Evolutionary conservation across 441 rosid species (phyloP).

Genomic region (Populus trichocarpa): DNA sequence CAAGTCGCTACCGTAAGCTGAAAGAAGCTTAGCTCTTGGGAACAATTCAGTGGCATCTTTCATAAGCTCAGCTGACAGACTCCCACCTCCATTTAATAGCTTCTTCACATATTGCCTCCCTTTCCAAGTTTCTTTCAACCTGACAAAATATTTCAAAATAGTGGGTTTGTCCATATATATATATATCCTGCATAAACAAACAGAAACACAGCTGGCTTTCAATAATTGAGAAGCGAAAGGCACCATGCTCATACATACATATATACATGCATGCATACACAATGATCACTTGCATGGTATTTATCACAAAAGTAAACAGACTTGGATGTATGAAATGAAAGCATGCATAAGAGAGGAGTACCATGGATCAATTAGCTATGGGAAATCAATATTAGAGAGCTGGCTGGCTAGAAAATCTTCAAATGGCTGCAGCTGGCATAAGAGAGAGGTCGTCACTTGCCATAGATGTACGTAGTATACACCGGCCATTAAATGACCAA

Average conservation of each 20-base stretch:
- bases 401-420: background rate
- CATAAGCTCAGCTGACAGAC: conserved; percentile 48
- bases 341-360: too few species aligned
- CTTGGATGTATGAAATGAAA: too few species aligned
- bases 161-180: background rate
- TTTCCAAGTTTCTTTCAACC: conserved; percentile 38
- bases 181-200: background rate
- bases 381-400: too few species aligned
- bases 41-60: conserved; percentile 42
- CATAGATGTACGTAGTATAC: background rate
- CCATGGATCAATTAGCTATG: too few species aligned
- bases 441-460: background rate
- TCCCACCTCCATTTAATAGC: conserved; percentile 84
- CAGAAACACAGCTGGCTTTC: background rate
- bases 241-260: background rate
- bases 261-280: too few species aligned
- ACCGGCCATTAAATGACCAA: background rate
- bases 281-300: too few species aligned
- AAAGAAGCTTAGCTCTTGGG: conserved; percentile 66
- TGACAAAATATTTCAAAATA: conserved; percentile 19
- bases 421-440: background rate
- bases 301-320: too few species aligned
- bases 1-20: conserved; percentile 68
- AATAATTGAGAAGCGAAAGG: background rate
- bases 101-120: conserved; percentile 44